Percentiles rank a stretch among this genome's conserved stretches.
phyloP scores from a whole-genome alignment of 805 yeast species.

The Lachancea lanzarotensis region DNA sequence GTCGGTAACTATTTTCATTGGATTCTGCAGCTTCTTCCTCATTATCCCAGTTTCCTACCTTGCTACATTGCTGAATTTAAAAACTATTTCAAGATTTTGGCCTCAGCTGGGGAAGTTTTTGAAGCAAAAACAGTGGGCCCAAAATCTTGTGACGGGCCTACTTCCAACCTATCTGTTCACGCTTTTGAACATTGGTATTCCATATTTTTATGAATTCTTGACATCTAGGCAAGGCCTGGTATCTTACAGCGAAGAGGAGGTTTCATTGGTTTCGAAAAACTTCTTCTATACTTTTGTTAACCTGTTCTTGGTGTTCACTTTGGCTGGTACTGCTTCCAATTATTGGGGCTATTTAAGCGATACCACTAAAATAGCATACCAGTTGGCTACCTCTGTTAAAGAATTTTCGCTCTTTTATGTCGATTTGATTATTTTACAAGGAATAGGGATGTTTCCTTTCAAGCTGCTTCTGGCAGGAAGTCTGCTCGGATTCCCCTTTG shows the following conservation, averaged over 20 bases:
- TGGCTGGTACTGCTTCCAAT: slow-evolving; percentile 85
- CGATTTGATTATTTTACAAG: slow-evolving; percentile 75
- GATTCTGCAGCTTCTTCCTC: slow-evolving; percentile 57
- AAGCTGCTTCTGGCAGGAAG: slow-evolving; percentile 77
- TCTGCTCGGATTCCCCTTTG: slow-evolving; percentile 65
- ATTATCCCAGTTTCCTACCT: slow-evolving; percentile 79
- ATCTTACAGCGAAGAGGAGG: slow-evolving; percentile 87
- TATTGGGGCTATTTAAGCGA: slow-evolving; percentile 78
- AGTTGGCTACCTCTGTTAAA: slow-evolving; percentile 73
- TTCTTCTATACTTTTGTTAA: slow-evolving; percentile 93
- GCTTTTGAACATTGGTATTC: slow-evolving; percentile 71
- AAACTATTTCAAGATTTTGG: slow-evolving; percentile 73
- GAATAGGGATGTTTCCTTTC: slow-evolving; percentile 86
- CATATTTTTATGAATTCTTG: slow-evolving; percentile 78
- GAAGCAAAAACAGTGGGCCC: slow-evolving; percentile 61
- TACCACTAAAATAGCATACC: slow-evolving; percentile 81
- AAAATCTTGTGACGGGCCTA: slow-evolving; percentile 75
- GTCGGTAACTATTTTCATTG: slow-evolving; percentile 35
- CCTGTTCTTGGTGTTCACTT: slow-evolving; percentile 85
- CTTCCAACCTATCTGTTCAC: slow-evolving; percentile 91
- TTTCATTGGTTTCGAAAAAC: slow-evolving; percentile 84
- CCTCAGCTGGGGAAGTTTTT: slow-evolving; percentile 72
- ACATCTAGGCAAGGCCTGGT: slow-evolving; percentile 83
- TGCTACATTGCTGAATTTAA: slow-evolving; percentile 73
- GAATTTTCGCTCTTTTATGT: slow-evolving; percentile 83